phyloP scores from a whole-genome alignment of 257 asterid species.

The Phtheirospermum japonicum region DNA sequence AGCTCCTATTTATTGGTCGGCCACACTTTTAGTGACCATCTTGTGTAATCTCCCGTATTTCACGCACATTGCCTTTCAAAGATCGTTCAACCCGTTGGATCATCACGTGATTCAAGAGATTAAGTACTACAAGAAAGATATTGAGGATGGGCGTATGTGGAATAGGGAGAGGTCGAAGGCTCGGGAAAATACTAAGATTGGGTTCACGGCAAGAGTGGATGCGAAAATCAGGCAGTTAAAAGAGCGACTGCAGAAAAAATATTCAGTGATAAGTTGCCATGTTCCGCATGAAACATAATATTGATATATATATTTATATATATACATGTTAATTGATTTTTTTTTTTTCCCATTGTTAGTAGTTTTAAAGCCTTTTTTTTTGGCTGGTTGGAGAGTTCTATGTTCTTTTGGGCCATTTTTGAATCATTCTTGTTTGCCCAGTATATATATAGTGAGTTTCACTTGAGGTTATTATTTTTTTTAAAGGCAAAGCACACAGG shows the following conservation, averaged over 20 bases:
- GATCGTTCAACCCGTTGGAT: constrained; percentile 85
- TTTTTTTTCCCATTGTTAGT: background rate
- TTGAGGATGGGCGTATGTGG: constrained; percentile 92
- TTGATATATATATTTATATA: background rate
- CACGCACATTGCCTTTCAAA: constrained; percentile 67
- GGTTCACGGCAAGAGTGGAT: constrained; percentile 90
- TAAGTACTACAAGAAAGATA: constrained; percentile 69
- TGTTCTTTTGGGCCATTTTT: too few relatives aligned
- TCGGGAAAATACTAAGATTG: constrained; percentile 66
- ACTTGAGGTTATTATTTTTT: too few relatives aligned
- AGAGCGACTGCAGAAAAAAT: constrained; percentile 66
- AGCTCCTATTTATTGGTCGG: constrained; percentile 81
- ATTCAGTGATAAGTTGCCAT: constrained; percentile 38
- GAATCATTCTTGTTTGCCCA: too few relatives aligned
- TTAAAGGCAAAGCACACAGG: too few relatives aligned
- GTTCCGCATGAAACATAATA: constrained; percentile 20
- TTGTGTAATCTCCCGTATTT: constrained; percentile 81
- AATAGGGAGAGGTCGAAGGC: constrained; percentile 72
- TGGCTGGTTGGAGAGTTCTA: too few relatives aligned
- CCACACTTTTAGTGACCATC: constrained; percentile 66
- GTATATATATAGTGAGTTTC: too few relatives aligned
- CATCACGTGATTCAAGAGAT: constrained; percentile 95
- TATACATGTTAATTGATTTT: background rate
- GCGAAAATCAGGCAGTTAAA: constrained; percentile 79
- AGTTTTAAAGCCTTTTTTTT: too few relatives aligned